phyloP scores from a whole-genome alignment of 495 filamentous ascomycete species.

The Xylaria acuta region DNA sequence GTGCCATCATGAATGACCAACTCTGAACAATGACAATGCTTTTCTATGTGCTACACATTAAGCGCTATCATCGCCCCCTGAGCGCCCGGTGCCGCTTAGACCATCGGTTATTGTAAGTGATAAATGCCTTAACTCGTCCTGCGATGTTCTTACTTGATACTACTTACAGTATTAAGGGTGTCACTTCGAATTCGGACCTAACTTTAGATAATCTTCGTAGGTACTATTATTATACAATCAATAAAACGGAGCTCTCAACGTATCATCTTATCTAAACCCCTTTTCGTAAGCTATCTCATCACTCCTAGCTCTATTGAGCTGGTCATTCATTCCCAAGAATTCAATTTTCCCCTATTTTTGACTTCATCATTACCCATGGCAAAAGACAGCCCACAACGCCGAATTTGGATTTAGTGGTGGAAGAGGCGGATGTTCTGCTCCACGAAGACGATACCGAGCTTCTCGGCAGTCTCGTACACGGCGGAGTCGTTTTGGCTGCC shows the following conservation, averaged over 20 bases:
- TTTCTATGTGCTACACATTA: slow-evolving; percentile 11
- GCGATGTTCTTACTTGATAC: neutral
- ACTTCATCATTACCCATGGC: neutral
- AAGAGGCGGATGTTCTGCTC: slow-evolving; percentile 88
- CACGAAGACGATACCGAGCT: slow-evolving; percentile 88
- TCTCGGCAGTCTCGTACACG: slow-evolving; percentile 91
- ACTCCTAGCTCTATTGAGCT: neutral
- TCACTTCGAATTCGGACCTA: neutral
- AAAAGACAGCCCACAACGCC: neutral
- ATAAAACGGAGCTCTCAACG: neutral
- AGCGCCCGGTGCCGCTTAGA: neutral
- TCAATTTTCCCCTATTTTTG: neutral
- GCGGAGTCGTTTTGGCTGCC: slow-evolving; percentile 92
- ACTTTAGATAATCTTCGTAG: neutral
- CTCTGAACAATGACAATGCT: slow-evolving; percentile 13
- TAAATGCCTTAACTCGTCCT: neutral
- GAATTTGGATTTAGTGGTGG: slow-evolving; percentile 69
- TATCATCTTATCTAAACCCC: slow-evolving; percentile 3
- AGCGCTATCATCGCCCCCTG: neutral
- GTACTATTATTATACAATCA: slow-evolving; percentile 18
- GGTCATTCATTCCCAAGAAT: neutral
- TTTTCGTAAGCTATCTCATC: slow-evolving; percentile 10
- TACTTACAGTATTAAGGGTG: neutral
- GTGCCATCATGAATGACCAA: slow-evolving; percentile 29
- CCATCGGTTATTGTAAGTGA: neutral